These are phyloP conservation scores for Hymenoscyphus infarciens DNA, from an alignment of 2,329 filamentous ascomycete genomes.

Conservation along the genomic window DNA sequence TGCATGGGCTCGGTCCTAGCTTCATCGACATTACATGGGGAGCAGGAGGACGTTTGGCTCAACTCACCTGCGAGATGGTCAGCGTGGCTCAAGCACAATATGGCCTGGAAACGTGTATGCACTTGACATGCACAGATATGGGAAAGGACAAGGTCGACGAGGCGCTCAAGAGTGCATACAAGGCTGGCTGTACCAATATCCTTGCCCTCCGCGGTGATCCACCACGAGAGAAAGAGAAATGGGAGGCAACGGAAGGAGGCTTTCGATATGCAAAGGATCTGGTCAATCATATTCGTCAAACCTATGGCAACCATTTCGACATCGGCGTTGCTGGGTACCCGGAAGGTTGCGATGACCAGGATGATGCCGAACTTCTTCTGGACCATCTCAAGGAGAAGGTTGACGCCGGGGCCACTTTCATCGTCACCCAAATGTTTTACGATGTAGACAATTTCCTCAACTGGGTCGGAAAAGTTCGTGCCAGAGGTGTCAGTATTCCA, in stretches of 20 bases:
- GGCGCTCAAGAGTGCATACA: slow-evolving; percentile 83
- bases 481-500: slow-evolving; percentile 75
- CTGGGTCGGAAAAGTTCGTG: slow-evolving; percentile 85
- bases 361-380: slow-evolving; percentile 78
- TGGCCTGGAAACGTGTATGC: slow-evolving; percentile 97
- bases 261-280: slow-evolving; percentile 93
- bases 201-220: slow-evolving; percentile 90
- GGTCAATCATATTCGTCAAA: slow-evolving; percentile 69
- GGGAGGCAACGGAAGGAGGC: slow-evolving; percentile 80
- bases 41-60: slow-evolving; percentile 84
- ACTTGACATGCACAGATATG: slow-evolving; percentile 98
- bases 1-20: slow-evolving; percentile 89
- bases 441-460: slow-evolving; percentile 91
- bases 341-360: slow-evolving; percentile 91
- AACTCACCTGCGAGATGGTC: slow-evolving; percentile 97
- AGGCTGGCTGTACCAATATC: slow-evolving; percentile 95
- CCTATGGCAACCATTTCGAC: slow-evolving; percentile 87
- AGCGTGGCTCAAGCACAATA: slow-evolving; percentile 92
- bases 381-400: slow-evolving; percentile 97
- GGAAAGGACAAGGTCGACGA: slow-evolving; percentile 85
- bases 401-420: slow-evolving; percentile 87
- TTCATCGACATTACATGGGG: slow-evolving; percentile 99
- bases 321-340: slow-evolving; percentile 97
- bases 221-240: slow-evolving; percentile 88
- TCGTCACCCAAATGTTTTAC: slow-evolving; percentile 99